These are phyloP conservation scores for Candida ortonii DNA, from an alignment of 805 yeast genomes.

Conservation along the genomic window DNA sequence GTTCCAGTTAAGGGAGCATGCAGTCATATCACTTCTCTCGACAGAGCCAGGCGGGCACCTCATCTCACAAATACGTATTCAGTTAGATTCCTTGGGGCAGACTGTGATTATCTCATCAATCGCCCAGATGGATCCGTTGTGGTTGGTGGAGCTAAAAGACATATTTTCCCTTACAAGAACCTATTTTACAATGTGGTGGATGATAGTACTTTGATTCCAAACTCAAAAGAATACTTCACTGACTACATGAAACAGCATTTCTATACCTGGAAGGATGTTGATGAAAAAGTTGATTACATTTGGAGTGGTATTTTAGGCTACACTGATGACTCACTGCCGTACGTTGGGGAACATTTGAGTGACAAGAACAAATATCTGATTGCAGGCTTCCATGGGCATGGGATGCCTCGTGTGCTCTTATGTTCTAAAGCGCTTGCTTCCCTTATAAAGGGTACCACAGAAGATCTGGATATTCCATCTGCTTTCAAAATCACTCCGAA, in stretches of 20 bases:
- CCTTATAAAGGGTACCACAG: slow-evolving; percentile 5
- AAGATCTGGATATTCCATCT: slow-evolving; percentile 18
- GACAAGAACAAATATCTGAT: slow-evolving; percentile 35
- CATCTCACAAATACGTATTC: slow-evolving; percentile 37
- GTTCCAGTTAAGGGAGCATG: slow-evolving; percentile 36
- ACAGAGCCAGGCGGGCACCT: slow-evolving; percentile 27
- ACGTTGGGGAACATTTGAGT: slow-evolving; percentile 37
- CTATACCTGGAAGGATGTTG: slow-evolving; percentile 33
- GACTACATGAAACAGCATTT: slow-evolving; percentile 33
- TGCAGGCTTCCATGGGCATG: slow-evolving; percentile 52
- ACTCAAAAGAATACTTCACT: slow-evolving; percentile 24
- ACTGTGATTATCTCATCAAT: slow-evolving; percentile 36
- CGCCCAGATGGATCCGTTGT: slow-evolving; percentile 34
- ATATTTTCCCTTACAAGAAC: slow-evolving; percentile 26
- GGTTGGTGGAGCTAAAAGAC: slow-evolving; percentile 33
- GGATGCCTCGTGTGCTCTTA: slow-evolving; percentile 46
- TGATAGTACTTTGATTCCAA: slow-evolving; percentile 31
- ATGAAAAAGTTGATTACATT: slow-evolving; percentile 24
- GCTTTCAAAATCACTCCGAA: slow-evolving; percentile 23
- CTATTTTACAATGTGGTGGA: slow-evolving; percentile 33
- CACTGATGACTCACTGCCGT: slow-evolving; percentile 39
- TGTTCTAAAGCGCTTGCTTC: slow-evolving; percentile 40
- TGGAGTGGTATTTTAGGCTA: slow-evolving; percentile 53
- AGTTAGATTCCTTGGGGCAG: slow-evolving; percentile 23
- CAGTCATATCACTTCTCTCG: slow-evolving; percentile 27